Conservation (phyloP, 1,139 yeast genomes). For the Zygoascus hellenicus region DNA sequence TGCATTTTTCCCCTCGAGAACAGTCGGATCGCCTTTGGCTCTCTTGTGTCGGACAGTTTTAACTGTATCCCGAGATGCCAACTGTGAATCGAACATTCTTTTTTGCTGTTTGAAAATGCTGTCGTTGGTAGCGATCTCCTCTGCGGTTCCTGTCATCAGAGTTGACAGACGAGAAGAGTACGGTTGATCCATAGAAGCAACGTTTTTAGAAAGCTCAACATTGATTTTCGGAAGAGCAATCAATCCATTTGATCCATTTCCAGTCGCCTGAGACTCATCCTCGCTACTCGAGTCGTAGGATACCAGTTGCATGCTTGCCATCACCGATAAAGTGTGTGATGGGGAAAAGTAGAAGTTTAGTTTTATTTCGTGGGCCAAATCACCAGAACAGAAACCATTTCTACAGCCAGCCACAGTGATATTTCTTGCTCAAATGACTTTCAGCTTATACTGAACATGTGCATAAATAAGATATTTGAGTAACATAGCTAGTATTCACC, state of each 20-base stretch:
- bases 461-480: neutral
- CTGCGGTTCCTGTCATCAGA: constrained; percentile 35
- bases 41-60: constrained; percentile 17
- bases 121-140: constrained; percentile 38
- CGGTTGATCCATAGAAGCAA: too few species aligned
- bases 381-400: too few species aligned
- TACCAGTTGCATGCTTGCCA: constrained; percentile 11
- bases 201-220: neutral
- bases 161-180: constrained; percentile 2
- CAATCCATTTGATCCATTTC: neutral
- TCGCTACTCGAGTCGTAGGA: constrained; percentile 16
- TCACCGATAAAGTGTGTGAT: neutral
- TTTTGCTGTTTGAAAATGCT: constrained; percentile 40
- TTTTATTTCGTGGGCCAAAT: too few species aligned
- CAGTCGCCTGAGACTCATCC: constrained; percentile 1
- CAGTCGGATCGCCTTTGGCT: constrained; percentile 37
- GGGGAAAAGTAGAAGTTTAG: neutral
- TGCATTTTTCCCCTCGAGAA: constrained; percentile 40
- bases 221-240: constrained; percentile 14
- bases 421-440: too few species aligned
- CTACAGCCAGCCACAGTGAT: too few species aligned
- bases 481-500: neutral
- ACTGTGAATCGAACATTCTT: constrained; percentile 29
- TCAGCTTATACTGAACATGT: too few species aligned
- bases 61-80: constrained; percentile 12